Conservation (phyloP, 495 filamentous ascomycete genomes). For the Chlorociboria aeruginascens region DNA sequence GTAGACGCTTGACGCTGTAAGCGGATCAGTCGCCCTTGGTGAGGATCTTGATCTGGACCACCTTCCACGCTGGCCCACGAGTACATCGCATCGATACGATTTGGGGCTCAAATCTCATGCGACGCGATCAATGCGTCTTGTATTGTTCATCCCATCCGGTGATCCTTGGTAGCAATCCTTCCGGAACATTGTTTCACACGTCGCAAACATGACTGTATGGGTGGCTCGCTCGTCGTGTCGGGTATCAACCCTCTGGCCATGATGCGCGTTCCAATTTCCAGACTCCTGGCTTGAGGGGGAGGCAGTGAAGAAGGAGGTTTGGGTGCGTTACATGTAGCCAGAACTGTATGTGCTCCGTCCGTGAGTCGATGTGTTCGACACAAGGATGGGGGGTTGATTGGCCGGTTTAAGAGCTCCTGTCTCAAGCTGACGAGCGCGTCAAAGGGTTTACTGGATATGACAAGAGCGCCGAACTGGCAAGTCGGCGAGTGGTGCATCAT, state of each 20-base stretch:
- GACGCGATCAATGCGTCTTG: background rate
- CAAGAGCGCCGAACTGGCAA: background rate
- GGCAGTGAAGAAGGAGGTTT: too few relatives aligned
- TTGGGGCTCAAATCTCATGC: too few relatives aligned
- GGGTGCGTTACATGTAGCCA: too few relatives aligned
- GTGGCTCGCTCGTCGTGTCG: constrained; percentile 1
- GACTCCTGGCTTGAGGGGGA: too few relatives aligned
- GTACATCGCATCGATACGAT: background rate
- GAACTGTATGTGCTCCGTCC: too few relatives aligned
- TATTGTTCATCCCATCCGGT: constrained; percentile 7
- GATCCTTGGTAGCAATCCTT: constrained; percentile 8
- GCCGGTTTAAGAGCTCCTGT: too few relatives aligned
- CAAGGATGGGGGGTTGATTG: too few relatives aligned
- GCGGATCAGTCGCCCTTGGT: background rate
- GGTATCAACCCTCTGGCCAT: constrained; percentile 8
- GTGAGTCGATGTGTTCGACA: too few relatives aligned
- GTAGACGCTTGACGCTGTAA: constrained; percentile 18
- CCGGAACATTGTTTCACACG: constrained; percentile 18
- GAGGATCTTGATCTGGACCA: too few relatives aligned
- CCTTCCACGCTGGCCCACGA: background rate
- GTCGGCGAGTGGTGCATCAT: too few relatives aligned
- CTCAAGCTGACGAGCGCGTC: background rate
- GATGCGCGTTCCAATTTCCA: constrained; percentile 1
- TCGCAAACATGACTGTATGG: constrained; percentile 7
- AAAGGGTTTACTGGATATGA: constrained; percentile 1